phyloP scores from a whole-genome alignment of 176 grass and related monocot species.

The Juncus effusus region DNA sequence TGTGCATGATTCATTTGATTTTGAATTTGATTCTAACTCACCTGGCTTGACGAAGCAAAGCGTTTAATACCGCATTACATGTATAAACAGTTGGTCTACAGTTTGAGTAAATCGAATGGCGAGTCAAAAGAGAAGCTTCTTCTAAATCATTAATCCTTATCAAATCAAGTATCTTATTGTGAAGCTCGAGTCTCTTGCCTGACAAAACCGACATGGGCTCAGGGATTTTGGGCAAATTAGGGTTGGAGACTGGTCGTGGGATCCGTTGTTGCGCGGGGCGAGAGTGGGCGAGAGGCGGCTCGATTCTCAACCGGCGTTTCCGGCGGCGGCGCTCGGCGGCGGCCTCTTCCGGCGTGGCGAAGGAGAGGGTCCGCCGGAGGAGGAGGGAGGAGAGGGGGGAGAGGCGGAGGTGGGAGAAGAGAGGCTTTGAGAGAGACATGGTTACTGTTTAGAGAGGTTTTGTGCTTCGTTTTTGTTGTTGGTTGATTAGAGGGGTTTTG shows the following conservation, averaged over 20 bases:
- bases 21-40: neutral
- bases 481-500: too few species aligned
- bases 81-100: constrained; percentile 87
- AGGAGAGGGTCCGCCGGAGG: constrained; percentile 10
- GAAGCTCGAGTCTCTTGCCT: constrained; percentile 74
- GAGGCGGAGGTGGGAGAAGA: constrained; percentile 28
- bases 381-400: constrained; percentile 35
- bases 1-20: too few species aligned
- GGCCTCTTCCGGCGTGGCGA: constrained; percentile 28
- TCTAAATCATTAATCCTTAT: constrained; percentile 81
- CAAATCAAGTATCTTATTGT: constrained; percentile 72
- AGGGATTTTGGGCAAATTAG: constrained; percentile 79
- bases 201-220: constrained; percentile 62
- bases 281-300: constrained; percentile 43
- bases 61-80: constrained; percentile 75
- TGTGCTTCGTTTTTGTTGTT: constrained; percentile 6
- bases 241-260: constrained; percentile 39
- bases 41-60: constrained; percentile 74
- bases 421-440: constrained; percentile 47
- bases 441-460: neutral
- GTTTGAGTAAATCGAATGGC: constrained; percentile 98
- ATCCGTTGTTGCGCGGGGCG: constrained; percentile 41
- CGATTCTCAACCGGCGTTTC: constrained; percentile 55
- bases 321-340: constrained; percentile 54
- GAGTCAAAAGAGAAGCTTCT: constrained; percentile 80